Base-by-base conservation (phyloP, 2,329 filamentous ascomycete genomes). In the Cladorrhinum sp. region DNA sequence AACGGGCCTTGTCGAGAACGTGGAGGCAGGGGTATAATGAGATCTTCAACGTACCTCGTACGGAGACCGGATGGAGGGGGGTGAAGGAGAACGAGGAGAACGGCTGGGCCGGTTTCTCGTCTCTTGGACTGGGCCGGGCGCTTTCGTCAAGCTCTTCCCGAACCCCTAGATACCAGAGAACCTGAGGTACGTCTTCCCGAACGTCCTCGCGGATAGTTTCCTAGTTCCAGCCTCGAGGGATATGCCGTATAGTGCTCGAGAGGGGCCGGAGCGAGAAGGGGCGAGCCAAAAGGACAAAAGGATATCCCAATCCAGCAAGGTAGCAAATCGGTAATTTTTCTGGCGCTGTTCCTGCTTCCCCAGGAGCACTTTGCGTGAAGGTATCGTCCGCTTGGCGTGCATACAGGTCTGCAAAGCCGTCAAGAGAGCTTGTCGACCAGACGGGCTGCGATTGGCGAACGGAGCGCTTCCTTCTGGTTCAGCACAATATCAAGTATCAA, bases 401-500 rank as follows among this genome's bases (percentile, higher is more conserved):
- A 77, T 73, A 65, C 70, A 72, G 63, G 72, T 64, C 66, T 72
- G 69, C 66, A 71, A 64, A 59, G 65, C 68, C 69, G 67, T 18
- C 67, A 69, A 70, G 68, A 68, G 61, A 68, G 66, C 66, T 71
- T 70, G 66, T 62, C 67, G 65, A 59, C 64, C 61, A 68, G 59
- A 60, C 60, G 62, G 65, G 64, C 64, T 70, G 71, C 70, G 68
- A 75, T 75, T 77, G 74, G 73, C 69, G 71, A 75, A 65, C 54
- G 64, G 61, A 57, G 61, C 60, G 65, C 65, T 66, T 67, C 64
- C 69, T 69, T 73, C 66, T 71, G 65, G 70, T 70, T 66, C 71
- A 73, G 66, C 63, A 71, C 71, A 76, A 77, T 76, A 77, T 77
- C 68, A 70, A 74, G 69, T 71, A 72, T 74, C 71, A 73, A 71